phyloP scores from a whole-genome alignment of 2,329 filamentous ascomycete species.

The Microthyrium microscopicum region DNA sequence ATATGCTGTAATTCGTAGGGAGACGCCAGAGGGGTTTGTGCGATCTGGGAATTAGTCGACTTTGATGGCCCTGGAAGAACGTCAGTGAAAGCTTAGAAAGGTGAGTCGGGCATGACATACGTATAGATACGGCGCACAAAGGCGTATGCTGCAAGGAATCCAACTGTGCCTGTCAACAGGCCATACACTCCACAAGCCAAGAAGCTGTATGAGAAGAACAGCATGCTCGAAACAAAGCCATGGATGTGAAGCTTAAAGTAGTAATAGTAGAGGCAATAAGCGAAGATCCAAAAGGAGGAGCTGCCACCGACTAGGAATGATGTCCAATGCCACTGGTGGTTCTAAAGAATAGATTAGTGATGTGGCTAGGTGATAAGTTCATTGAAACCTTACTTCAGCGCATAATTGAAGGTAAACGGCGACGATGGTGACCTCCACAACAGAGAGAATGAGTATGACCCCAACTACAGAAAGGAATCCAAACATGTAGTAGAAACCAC shows the following conservation, averaged over 20 bases:
- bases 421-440: conserved; percentile 72
- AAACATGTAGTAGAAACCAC: conserved; percentile 82
- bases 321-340: conserved; percentile 89
- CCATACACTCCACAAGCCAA: conserved; percentile 70
- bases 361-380: neutral
- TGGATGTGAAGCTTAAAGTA: conserved; percentile 63
- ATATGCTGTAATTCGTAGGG: no score
- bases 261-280: conserved; percentile 76
- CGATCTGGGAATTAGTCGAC: no score
- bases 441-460: conserved; percentile 54
- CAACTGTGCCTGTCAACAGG: conserved; percentile 65
- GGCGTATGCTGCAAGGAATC: conserved; percentile 67
- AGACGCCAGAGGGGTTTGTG: no score
- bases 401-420: conserved; percentile 71
- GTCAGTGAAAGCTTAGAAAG: no score
- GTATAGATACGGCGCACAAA: conserved; percentile 74
- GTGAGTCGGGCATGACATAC: no score
- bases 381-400: conserved; percentile 39
- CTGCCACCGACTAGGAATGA: conserved; percentile 66
- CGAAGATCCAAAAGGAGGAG: conserved; percentile 65
- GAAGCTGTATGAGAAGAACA: conserved; percentile 77
- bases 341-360: conserved; percentile 25
- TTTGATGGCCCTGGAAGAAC: no score
- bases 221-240: conserved; percentile 59
- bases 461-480: conserved; percentile 66